Evolutionary conservation across 2,329 filamentous ascomycete species (phyloP), one percentile per base, ranked within the genome.

Genomic region (Fusarium buxicola): DNA sequence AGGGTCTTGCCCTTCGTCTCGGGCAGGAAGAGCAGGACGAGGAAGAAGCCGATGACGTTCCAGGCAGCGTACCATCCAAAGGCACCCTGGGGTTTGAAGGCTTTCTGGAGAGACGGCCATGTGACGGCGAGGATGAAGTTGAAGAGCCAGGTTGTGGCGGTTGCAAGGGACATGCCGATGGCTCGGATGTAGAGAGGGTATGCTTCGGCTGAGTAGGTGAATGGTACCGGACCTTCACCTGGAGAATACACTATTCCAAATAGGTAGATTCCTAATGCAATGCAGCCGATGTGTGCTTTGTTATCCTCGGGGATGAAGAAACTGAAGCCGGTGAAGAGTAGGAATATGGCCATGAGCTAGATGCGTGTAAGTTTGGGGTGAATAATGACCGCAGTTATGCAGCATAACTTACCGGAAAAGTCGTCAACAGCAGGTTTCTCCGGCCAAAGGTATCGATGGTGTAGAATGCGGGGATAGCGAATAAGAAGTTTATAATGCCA

Each of bases 271-370:
- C 69, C 69, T 1, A 67, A 66, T n/a, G 72, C 68, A 27, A 75
- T 71, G 41, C 67, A 65, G 15, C 65, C 68, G n/a, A 73, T 63
- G 31, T 70, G 61, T 4, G 65, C 63, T 27, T 66, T 67, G 38
- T 47, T 66, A 16, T 56, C 50, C 12, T 70, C 58, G 2, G 67
- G 65, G 31, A 72, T 68, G 40, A 68, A 66, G 21, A 72, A 66
- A 36, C 68, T 65, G 38, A 70, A 60, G 34, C 72, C 63, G 0
- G 80, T 80, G 48, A 81, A 80, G 50, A 83, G 76, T 4, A 82
- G 66, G 68, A 76, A 81, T 1, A 82, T n/a, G 1, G 79, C 77
- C 88, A 91, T 90, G 15, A 89, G 74, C 55, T 57, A 16, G 70
- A 52, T 73, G 73, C 1, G 72, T 60, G 40, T 35, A 36, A 18